Percentiles rank a stretch among this genome's conserved stretches.
Conservation (phyloP, 2,329 filamentous ascomycete species). For the Didymella exigua region DNA sequence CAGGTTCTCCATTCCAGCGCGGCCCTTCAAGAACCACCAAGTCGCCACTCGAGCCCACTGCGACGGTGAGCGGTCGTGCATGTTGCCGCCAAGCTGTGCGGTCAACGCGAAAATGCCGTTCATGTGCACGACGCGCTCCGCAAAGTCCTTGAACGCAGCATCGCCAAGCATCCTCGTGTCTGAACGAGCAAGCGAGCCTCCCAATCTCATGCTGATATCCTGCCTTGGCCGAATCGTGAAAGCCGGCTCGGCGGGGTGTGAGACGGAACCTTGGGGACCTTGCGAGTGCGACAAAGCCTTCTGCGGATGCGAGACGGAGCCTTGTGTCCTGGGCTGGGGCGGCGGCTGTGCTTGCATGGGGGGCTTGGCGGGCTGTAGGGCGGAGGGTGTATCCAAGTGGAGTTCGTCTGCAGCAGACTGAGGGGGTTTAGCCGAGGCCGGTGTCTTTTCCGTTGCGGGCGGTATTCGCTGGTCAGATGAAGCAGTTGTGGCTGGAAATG, state of each 20-base stretch:
- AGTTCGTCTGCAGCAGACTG: conserved; percentile 23
- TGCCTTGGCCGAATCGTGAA: conserved; percentile 25
- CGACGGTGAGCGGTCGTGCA: conserved; percentile 66
- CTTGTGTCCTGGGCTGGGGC: conserved; percentile 14
- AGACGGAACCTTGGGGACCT: conserved; percentile 5
- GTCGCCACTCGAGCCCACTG: conserved; percentile 74
- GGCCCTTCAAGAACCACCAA: conserved; percentile 91
- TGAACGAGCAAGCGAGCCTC: conserved; percentile 33
- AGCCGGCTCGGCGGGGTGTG: conserved; percentile 16
- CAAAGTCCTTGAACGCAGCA: conserved; percentile 70
- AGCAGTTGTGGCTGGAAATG: conserved; percentile 23
- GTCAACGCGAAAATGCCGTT: conserved; percentile 78
- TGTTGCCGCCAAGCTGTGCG: conserved; percentile 72
- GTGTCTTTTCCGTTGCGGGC: conserved; percentile 21
- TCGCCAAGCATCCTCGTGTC: conserved; percentile 43
- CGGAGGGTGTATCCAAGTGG: conserved; percentile 26
- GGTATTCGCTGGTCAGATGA: conserved; percentile 24
- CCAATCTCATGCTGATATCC: conserved; percentile 19
- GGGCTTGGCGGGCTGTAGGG: conserved; percentile 4
- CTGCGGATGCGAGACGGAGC: conserved; percentile 4
- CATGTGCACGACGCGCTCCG: conserved; percentile 72
- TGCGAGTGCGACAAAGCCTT: too few relatives aligned
- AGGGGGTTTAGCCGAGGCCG: conserved; percentile 17
- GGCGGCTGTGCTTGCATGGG: conserved; percentile 4
- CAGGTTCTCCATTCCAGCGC: conserved; percentile 73